A percentile compares a stretch with the other conserved stretches of the same genome.
Evolutionary conservation across 2,329 filamentous ascomycete species (phyloP).

Genomic region (Penicillium sp.): DNA sequence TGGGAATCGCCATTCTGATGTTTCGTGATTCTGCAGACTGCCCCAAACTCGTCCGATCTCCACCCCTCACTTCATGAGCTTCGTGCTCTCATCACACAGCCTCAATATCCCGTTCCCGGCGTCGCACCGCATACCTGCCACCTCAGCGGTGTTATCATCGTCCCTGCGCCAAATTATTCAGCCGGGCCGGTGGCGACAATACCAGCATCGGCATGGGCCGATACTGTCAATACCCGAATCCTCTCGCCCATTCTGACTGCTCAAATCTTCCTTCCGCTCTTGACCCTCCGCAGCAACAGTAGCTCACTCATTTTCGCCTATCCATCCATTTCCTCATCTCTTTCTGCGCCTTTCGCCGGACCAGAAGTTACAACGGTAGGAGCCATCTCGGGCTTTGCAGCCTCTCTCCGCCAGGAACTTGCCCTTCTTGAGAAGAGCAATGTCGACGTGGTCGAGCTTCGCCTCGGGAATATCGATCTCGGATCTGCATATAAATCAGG

Average conservation of each 20-base stretch:
- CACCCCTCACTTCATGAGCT: conserved; percentile 64
- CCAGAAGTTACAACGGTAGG: conserved; percentile 81
- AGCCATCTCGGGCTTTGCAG: conserved; percentile 78
- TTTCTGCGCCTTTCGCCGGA: conserved; percentile 47
- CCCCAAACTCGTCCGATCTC: conserved; percentile 53
- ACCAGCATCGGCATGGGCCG: conserved; percentile 74
- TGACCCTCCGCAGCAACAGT: conserved; percentile 55
- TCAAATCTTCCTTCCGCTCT: conserved; percentile 79
- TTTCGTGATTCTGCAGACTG: conserved; percentile 41
- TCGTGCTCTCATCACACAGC: conserved; percentile 65
- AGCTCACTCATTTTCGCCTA: conserved; percentile 42
- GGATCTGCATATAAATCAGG: conserved; percentile 50
- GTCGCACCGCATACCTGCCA: conserved; percentile 69
- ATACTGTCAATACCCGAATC: conserved; percentile 86
- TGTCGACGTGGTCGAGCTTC: conserved; percentile 75
- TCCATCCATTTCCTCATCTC: conserved; percentile 42
- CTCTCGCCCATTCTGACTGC: conserved; percentile 83
- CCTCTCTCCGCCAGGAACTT: conserved; percentile 73
- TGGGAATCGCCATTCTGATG: not conserved
- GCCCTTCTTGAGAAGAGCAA: conserved; percentile 55
- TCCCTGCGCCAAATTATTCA: conserved; percentile 72
- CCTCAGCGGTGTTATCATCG: conserved; percentile 73
- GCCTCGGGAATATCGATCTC: conserved; percentile 86
- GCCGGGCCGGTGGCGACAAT: conserved; percentile 81
- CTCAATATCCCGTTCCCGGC: conserved; percentile 69